Conservation (phyloP, 257 asterid species). For the Nicotiana sylvestris region DNA sequence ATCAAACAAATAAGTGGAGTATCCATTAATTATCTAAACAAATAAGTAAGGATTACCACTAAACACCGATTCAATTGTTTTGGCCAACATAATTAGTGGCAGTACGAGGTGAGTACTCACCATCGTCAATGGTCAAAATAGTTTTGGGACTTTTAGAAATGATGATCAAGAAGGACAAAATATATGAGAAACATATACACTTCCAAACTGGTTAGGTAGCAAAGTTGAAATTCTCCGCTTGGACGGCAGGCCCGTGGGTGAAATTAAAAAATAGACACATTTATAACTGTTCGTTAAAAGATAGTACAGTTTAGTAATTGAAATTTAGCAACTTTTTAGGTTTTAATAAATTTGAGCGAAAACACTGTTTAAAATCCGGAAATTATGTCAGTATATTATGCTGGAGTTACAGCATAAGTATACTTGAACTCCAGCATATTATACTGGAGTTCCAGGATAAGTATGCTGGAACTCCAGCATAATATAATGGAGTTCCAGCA, state of each 20-base stretch:
- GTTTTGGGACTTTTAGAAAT: background rate
- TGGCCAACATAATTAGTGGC: background rate
- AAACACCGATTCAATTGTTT: background rate
- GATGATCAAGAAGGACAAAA: background rate
- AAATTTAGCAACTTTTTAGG: background rate
- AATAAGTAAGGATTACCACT: background rate
- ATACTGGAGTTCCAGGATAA: no score
- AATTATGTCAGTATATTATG: no score
- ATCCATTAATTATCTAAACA: background rate
- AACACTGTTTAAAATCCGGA: background rate
- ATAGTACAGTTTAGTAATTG: no score
- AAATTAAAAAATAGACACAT: no score
- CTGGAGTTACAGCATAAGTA: no score
- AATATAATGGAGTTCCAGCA: no score
- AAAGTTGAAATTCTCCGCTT: background rate
- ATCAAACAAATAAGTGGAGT: background rate
- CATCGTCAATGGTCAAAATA: background rate
- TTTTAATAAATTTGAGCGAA: no score
- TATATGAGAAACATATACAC: background rate
- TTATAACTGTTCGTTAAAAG: no score
- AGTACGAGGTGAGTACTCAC: background rate
- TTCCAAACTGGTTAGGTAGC: background rate
- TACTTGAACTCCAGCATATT: no score
- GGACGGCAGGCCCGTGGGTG: background rate
- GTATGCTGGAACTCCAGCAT: no score